phyloP scores from a whole-genome alignment of 2,329 filamentous ascomycete genomes.

The Apiospora arundinis region DNA sequence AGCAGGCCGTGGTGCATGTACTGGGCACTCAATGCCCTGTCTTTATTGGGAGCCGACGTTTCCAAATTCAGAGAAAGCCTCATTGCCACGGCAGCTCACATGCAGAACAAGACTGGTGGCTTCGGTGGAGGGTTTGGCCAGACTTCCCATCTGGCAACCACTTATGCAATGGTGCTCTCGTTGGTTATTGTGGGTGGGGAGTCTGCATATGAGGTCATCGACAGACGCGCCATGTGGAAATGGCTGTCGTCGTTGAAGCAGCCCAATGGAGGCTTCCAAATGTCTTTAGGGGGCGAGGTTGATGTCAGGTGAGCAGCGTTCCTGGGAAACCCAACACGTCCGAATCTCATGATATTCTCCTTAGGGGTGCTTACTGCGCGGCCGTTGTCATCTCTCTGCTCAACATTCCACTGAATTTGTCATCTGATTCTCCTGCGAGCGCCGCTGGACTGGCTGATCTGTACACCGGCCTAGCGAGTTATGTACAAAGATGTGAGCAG shows the following conservation, averaged over 20 bases:
- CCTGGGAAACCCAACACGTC: conserved; percentile 24
- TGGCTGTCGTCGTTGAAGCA: conserved; percentile 91
- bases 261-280: conserved; percentile 84
- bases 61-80: conserved; percentile 71
- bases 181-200: conserved; percentile 80
- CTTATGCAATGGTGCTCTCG: conserved; percentile 83
- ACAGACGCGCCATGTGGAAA: conserved; percentile 86
- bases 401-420: conserved; percentile 80
- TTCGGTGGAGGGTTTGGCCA: conserved; percentile 96
- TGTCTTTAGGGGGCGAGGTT: conserved; percentile 86
- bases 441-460: conserved; percentile 69
- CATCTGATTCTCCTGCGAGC: conserved; percentile 72
- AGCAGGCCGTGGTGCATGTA: conserved; percentile 94
- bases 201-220: conserved; percentile 75
- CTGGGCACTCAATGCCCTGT: conserved; percentile 82
- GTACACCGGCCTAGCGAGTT: conserved; percentile 76
- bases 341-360: conserved; percentile 22
- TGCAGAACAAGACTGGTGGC: conserved; percentile 84
- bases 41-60: conserved; percentile 77
- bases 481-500: conserved; percentile 77
- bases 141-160: conserved; percentile 84
- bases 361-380: conserved; percentile 89
- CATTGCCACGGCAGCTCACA: conserved; percentile 75
- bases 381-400: conserved; percentile 84
- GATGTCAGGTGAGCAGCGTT: conserved; percentile 76